A percentile compares a stretch with the other conserved stretches of the same genome.
These are phyloP conservation scores for Sanghuangporus baumii DNA, from an alignment of 1,284 basidiomycete species.

Conservation along the genomic window DNA sequence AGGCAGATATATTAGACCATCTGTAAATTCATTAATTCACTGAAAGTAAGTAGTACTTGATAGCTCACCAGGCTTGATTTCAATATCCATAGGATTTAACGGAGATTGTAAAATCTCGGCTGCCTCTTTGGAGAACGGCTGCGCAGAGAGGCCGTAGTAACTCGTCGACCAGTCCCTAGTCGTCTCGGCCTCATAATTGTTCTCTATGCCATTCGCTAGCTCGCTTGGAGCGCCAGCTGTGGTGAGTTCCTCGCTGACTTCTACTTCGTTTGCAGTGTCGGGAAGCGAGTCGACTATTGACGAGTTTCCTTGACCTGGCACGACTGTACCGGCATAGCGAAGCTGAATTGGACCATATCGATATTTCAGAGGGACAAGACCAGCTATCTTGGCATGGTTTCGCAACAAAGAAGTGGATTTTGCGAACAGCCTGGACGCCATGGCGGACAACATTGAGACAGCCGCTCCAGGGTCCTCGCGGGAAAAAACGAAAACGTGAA, in stretches of 20 bases:
- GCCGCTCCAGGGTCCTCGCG: neutral
- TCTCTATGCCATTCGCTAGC: neutral
- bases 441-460: neutral
- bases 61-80: constrained; percentile 85
- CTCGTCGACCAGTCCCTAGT: constrained; percentile 79
- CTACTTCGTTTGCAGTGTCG: constrained; percentile 18
- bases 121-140: constrained; percentile 77
- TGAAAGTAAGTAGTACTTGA: neutral
- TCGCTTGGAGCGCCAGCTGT: neutral
- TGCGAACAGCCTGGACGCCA: constrained; percentile 1
- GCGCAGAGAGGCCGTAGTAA: constrained; percentile 76
- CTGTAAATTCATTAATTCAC: constrained; percentile 34
- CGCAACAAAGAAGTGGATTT: neutral
- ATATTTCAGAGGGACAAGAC: constrained; percentile 12
- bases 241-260: neutral
- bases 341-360: constrained; percentile 20
- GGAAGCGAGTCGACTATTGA: constrained; percentile 21
- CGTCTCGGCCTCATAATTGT: constrained; percentile 9
- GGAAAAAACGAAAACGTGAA: neutral
- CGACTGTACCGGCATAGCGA: constrained; percentile 27
- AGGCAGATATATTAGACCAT: constrained; percentile 92
- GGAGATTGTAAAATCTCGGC: constrained; percentile 73
- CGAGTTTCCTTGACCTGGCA: constrained; percentile 18
- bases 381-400: constrained; percentile 17
- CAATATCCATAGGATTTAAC: constrained; percentile 75